A percentile compares a stretch with the other conserved stretches of the same genome.
These are phyloP conservation scores for Neostapfia colusana DNA, from an alignment of 176 grass and related monocot species.

Conservation along the genomic window DNA sequence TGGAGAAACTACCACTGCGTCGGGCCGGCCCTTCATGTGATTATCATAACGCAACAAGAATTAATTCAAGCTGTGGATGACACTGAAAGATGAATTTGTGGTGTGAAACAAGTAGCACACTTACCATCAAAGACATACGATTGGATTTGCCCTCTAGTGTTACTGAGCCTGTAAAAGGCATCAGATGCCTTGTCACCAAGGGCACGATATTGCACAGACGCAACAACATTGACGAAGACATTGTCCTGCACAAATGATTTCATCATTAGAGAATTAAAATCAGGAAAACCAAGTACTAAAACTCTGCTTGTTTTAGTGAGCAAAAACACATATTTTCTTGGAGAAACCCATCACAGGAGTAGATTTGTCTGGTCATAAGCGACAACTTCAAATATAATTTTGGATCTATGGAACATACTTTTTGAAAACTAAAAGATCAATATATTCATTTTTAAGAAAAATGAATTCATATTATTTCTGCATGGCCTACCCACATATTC, in stretches of 20 bases:
- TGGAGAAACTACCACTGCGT: no score
- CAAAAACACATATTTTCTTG: not conserved
- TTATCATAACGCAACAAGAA: not conserved
- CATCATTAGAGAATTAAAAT: not conserved
- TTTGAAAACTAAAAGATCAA: not conserved
- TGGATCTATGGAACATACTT: not conserved
- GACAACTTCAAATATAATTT: not conserved
- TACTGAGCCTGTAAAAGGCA: conserved; percentile 88
- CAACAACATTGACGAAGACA: conserved; percentile 92
- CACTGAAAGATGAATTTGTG: conserved; percentile 5
- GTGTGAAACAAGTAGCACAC: conserved; percentile 9
- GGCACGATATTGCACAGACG: conserved; percentile 83
- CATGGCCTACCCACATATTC: not conserved
- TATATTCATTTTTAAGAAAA: not conserved
- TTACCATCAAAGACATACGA: conserved; percentile 96
- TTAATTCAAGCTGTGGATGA: not conserved
- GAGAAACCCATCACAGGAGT: not conserved
- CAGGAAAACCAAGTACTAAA: not conserved
- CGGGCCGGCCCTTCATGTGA: not conserved
- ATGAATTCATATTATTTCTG: not conserved
- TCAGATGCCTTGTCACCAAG: conserved; percentile 73
- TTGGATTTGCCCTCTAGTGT: conserved; percentile 81
- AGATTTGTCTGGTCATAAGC: not conserved
- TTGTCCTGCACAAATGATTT: conserved; percentile 67
- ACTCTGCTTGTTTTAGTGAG: not conserved